Conservation (phyloP, 1,139 yeast genomes). For the Ashbya aceris region DNA sequence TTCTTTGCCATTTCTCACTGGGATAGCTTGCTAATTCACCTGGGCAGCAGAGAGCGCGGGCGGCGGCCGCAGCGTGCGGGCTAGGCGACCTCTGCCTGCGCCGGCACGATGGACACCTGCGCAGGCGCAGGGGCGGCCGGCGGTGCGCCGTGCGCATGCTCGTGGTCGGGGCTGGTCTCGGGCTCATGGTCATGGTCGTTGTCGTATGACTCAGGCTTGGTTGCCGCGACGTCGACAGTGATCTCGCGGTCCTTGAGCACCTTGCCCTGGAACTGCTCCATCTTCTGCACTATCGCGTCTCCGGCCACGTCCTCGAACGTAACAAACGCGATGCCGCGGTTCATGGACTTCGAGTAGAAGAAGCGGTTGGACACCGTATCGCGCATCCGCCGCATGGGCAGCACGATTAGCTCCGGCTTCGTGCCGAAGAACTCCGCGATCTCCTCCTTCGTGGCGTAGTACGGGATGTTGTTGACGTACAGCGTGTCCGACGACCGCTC, state of each 20-base stretch:
- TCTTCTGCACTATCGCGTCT: constrained; percentile 20
- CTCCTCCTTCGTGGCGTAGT: constrained; percentile 26
- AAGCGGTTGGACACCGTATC: constrained; percentile 22
- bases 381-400: constrained; percentile 30
- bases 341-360: constrained; percentile 23
- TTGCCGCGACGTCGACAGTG: constrained; percentile 29
- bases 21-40: too few relatives aligned
- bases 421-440: constrained; percentile 27
- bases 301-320: constrained; percentile 19
- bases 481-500: constrained; percentile 29
- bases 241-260: constrained; percentile 25
- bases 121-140: too few relatives aligned
- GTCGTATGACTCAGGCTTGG: constrained; percentile 21
- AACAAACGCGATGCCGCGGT: constrained; percentile 31
- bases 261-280: constrained; percentile 25
- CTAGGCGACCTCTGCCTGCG: too few relatives aligned
- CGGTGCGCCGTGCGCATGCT: too few relatives aligned
- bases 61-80: too few relatives aligned
- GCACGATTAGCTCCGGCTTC: constrained; percentile 20
- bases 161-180: too few relatives aligned
- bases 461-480: constrained; percentile 29
- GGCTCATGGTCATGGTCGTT: not conserved
- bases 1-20: too few relatives aligned
- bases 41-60: too few relatives aligned
- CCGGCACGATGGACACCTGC: too few relatives aligned